Conservation (phyloP, 495 filamentous ascomycete genomes). For the Xanthoparmelia taractica region DNA sequence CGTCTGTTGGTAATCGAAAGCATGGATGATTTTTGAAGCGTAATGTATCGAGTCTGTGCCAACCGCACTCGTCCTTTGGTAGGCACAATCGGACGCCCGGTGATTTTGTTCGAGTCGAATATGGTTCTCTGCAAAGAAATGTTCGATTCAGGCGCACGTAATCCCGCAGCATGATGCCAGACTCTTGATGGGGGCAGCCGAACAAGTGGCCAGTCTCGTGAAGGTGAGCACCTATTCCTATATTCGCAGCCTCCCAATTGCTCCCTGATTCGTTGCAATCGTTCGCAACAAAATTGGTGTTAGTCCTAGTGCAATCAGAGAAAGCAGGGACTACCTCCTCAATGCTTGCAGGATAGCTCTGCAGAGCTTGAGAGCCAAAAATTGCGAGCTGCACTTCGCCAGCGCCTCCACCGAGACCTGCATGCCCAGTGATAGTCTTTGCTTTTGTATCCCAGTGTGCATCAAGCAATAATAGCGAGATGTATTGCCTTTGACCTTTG, state of each 20-base stretch:
- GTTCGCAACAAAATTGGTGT: constrained; percentile 72
- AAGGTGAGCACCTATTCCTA: constrained; percentile 86
- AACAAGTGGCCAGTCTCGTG: constrained; percentile 84
- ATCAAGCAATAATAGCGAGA: constrained; percentile 76
- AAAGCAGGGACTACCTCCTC: constrained; percentile 85
- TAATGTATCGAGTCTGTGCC: constrained; percentile 82
- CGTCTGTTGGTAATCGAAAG: constrained; percentile 75
- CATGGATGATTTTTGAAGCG: constrained; percentile 87
- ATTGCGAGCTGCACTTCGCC: constrained; percentile 73
- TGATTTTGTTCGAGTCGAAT: constrained; percentile 72
- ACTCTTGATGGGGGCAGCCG: constrained; percentile 80
- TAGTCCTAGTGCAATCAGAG: constrained; percentile 77
- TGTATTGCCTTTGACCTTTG: constrained; percentile 73
- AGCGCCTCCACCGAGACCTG: constrained; percentile 61
- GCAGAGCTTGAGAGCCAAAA: constrained; percentile 82
- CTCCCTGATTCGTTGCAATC: constrained; percentile 77
- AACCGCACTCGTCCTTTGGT: constrained; percentile 71
- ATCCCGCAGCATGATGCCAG: constrained; percentile 80
- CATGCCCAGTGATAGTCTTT: constrained; percentile 69
- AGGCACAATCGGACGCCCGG: constrained; percentile 65
- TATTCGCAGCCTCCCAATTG: constrained; percentile 84
- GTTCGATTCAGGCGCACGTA: constrained; percentile 78
- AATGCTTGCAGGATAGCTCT: constrained; percentile 75
- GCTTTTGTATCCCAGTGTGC: constrained; percentile 72
- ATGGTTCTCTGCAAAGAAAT: constrained; percentile 69